Evolutionary conservation across 2,329 filamentous ascomycete genomes (phyloP), one percentile per base, ranked within the genome.

Genomic region (Myriosclerotinia scirpicola): DNA sequence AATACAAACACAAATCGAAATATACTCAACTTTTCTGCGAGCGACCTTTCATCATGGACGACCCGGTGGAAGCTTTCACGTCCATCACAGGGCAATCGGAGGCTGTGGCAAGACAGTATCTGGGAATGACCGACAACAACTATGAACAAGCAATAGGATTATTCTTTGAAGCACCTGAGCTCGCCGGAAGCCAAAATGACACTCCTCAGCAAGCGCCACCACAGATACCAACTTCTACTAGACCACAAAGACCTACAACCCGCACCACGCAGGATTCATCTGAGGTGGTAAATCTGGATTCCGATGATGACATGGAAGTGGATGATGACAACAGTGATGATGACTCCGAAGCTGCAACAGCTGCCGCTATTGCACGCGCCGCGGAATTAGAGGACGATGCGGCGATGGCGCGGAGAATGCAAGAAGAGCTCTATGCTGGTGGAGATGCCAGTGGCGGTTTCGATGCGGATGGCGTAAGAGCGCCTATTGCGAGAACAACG

Each of bases 401-500:
- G 63, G 93, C 91, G 54, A 94, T 98, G 88, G 95, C 95, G 8
- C 87, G 93, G 77, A 87, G 91, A 67, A 78, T 99, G 68, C 95
- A 99, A 77, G 91, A 99, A 75, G 93, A 99, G 78, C 85, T 97
- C 75, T 98, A 97, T 73, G 84, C 85, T 63, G 84, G 80, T 54
- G 80, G 79, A 50, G 80, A 80, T 69, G 73, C 76, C 59, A 76
- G 77, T 30, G 79, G 76, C 40, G 80, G 77, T 9, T 77, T 77
- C 34, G 80, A 80, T 68, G 75, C 81, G 48, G 88, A 88, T 72
- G 89, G 83, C 55, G 89, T 99, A 65, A 85, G 95, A 74, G 95
- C 95, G 58, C 95, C 95, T 11, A 96, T 99, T 78, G 92, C 90
- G 55, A 86, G 92, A 73, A 96, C 91, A 38, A 96, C 92, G 15